Base-by-base conservation (phyloP, 768 basidiomycete species). In the Amanita pseudoporphyria region DNA sequence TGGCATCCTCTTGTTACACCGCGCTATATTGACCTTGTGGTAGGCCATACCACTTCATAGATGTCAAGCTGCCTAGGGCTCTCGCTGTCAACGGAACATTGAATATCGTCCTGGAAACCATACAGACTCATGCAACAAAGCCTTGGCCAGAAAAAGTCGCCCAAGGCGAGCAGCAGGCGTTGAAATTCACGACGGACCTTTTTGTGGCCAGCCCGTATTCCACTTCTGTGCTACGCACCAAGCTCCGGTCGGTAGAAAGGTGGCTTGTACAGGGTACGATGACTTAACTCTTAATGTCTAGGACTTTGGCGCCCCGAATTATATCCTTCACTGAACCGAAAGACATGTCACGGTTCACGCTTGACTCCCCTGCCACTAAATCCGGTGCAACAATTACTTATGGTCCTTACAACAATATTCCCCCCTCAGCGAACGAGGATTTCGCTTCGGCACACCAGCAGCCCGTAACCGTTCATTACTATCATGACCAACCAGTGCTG, bases 151-250 rank as follows among this genome's bases (percentile, higher is more conserved):
- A 74, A 51, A 69, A 73, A 47, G 87, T 86, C 18, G 64, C 71
- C 4, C 94, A 96, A 67, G 68, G 71, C 39, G 89, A 91, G 16
- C 76, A 80, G 1, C 93, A 94, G 63, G 77, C 78, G 26, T 71
- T 96, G 52, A 81, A 85, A 60, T 95, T 90, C 61, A 69, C 73
- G 45, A 76, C 83, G 0, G 80, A 83, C 62, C 69, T 92, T 9
- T 84, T 92, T 61, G 81, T 94, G 16, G 68, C 90, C 51, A 93
- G 88, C 60, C 87, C 87, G 33, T 97, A 96, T 62, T 62, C 69
- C 28, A 91, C 91, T 19, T 65, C 76, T 39, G 80, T 87, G 18
- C 91, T 95, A 64, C 78, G 90, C 40, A 85, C 88, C 16, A 96
- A 95, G 71, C 65, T 96, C 56, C 81, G 81, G 93, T 93, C 57